Evolutionary conservation across 352 stramenopile species (phyloP).

Genomic region (Paralagenidium karlingii): DNA sequence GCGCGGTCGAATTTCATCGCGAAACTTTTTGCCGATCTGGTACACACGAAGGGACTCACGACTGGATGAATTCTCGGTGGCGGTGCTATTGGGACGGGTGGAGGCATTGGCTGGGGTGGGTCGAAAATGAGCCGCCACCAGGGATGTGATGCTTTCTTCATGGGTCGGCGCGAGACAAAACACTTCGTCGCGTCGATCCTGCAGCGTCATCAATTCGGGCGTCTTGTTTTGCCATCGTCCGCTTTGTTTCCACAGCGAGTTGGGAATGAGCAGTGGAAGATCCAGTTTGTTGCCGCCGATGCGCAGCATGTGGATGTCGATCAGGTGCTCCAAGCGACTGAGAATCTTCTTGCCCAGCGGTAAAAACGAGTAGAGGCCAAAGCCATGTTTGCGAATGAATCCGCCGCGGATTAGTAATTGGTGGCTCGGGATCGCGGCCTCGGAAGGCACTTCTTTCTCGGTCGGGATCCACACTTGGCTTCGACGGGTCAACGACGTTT

Average conservation of each 20-base stretch:
- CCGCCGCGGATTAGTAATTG: constrained; percentile 72
- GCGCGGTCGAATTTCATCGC: constrained; percentile 78
- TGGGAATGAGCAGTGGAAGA: constrained; percentile 57
- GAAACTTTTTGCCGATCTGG: constrained; percentile 81
- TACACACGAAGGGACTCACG: constrained; percentile 54
- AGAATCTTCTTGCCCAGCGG: constrained; percentile 66
- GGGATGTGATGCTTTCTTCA: constrained; percentile 74
- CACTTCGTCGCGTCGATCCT: constrained; percentile 53
- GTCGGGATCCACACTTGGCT: constrained; percentile 62
- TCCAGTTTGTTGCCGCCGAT: constrained; percentile 79
- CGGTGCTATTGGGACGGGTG: too few relatives aligned
- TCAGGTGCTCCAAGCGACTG: constrained; percentile 62
- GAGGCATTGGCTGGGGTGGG: constrained; percentile 13
- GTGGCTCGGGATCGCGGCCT: constrained; percentile 74
- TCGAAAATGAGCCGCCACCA: constrained; percentile 56
- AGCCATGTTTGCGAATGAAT: constrained; percentile 76
- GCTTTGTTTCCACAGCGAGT: constrained; percentile 71
- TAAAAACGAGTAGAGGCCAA: constrained; percentile 70
- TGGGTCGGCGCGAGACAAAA: constrained; percentile 70
- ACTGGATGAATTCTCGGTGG: too few relatives aligned
- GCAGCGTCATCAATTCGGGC: constrained; percentile 71
- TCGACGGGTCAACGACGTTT: constrained; percentile 11
- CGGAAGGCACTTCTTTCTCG: constrained; percentile 56
- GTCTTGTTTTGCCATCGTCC: constrained; percentile 73
- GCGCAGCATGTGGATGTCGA: constrained; percentile 67